phyloP scores from a whole-genome alignment of 805 yeast genomes.

The Monosporozyma servazzii region DNA sequence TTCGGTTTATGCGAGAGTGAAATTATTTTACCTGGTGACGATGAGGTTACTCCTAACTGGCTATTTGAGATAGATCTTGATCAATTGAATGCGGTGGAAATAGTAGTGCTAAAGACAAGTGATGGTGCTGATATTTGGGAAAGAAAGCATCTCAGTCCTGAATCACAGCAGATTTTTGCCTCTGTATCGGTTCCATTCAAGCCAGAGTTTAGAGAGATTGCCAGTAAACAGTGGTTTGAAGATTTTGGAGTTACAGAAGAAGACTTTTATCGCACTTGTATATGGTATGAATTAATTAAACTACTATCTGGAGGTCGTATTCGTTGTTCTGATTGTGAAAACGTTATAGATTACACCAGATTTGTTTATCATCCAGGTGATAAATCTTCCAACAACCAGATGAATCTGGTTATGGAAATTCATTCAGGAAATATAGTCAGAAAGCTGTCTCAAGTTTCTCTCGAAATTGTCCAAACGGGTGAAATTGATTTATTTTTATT shows the following conservation, averaged over 20 bases:
- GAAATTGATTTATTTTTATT: slow-evolving; percentile 23
- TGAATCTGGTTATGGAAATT: background rate
- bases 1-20: slow-evolving; percentile 12
- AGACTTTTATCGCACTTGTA: background rate
- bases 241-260: background rate
- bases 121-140: slow-evolving; percentile 15
- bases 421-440: slow-evolving; percentile 7
- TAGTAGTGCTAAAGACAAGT: slow-evolving; percentile 10
- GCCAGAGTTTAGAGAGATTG: background rate
- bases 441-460: slow-evolving; percentile 16
- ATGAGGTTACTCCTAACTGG: background rate
- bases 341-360: background rate
- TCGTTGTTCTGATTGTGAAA: background rate
- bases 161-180: background rate
- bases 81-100: background rate
- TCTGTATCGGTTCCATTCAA: background rate
- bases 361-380: background rate
- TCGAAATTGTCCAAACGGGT: slow-evolving; percentile 8
- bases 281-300: slow-evolving; percentile 22
- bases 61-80: background rate
- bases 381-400: background rate
- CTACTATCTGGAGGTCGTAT: background rate
- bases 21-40: background rate
- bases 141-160: background rate
- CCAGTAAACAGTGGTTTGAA: slow-evolving; percentile 6